Evolutionary conservation across 805 yeast genomes (phyloP), one percentile per base, ranked within the genome.

Genomic region (Geotrichum ghanense): DNA sequence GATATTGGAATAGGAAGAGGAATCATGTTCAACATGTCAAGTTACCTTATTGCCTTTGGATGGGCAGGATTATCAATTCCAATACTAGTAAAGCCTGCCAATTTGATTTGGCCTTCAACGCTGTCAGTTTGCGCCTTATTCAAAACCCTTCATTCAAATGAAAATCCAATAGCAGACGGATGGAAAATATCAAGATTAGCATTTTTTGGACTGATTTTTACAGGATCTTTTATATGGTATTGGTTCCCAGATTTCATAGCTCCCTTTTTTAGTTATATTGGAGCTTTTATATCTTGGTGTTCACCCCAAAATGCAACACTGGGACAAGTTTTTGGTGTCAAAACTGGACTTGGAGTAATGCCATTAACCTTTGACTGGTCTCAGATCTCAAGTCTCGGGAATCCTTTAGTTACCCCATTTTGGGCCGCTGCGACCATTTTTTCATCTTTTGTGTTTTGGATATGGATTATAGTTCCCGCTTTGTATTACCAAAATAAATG

Each of bases 401-500:
- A 12, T 26, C 34, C 34, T n/a, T 26, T 26, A n/a, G n/a, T 26
- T n/a, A 26, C 14, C n/a, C 34, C 34, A 12, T 26, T 12, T 12
- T 26, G 34, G 34, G 12, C 34, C 14, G n/a, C 34, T 26, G 12
- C 14, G 34, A 26, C 12, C n/a, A n/a, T 26, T 12, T 12, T 12
- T 26, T 12, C n/a, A 12, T 26, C 34, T n/a, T 26, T 26, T 26
- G n/a, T 26, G 12, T 26, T 26, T 26, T 26, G 34, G 34, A n/a
- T 26, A 12, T n/a, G 12, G 12, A 26, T 26, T 26, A 49, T 55
- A 20, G 43, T 52, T 45, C 63, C 63, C 10, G 51, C 50, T n/a
- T 44, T 59, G 9, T 57, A 59, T 49, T 59, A 57, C 47, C 43
- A 48, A 14, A 57, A 59, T 49, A 52, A 51, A n/a, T 59, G 61